Conservation (phyloP, 2,329 filamentous ascomycete species). For the Microsporum ferrugineum region DNA sequence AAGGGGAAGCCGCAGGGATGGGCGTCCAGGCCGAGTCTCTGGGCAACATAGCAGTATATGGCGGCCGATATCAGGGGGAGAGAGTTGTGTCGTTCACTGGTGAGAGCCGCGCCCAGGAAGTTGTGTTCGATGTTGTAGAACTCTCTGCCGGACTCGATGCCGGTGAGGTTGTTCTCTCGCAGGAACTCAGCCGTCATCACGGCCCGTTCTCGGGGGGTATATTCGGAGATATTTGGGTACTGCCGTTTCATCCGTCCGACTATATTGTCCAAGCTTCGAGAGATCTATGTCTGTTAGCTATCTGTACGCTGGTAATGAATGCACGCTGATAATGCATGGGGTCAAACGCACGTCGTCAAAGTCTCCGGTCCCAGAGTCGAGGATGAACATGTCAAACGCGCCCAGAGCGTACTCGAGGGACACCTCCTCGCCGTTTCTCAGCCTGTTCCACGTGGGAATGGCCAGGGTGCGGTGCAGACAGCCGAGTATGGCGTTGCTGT, state of each 20-base stretch:
- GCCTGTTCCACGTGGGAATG: conserved; percentile 60
- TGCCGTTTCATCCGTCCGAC: conserved; percentile 45
- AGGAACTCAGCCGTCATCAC: conserved; percentile 59
- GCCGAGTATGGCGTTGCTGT: conserved; percentile 61
- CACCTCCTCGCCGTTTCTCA: conserved; percentile 42
- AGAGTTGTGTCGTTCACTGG: conserved; percentile 60
- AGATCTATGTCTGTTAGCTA: conserved; percentile 38
- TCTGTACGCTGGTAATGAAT: background rate
- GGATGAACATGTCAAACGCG: conserved; percentile 80
- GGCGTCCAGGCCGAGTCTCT: conserved; percentile 61
- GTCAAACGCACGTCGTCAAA: conserved; percentile 52
- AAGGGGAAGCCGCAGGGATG: conserved; percentile 70
- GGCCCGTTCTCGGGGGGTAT: conserved; percentile 57
- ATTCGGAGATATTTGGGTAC: conserved; percentile 42
- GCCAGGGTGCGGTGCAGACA: conserved; percentile 72
- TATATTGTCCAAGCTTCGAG: conserved; percentile 53
- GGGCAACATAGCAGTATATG: conserved; percentile 73
- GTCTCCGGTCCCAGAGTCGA: conserved; percentile 62
- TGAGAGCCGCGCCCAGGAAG: conserved; percentile 71
- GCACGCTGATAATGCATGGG: background rate
- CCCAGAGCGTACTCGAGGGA: conserved; percentile 63
- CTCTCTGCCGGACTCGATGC: conserved; percentile 53
- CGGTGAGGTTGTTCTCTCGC: conserved; percentile 54
- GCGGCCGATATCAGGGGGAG: conserved; percentile 76
- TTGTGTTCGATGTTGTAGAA: conserved; percentile 79